Base-by-base conservation (phyloP, 208 protist genomes). In the Leishmania guyanensis region DNA sequence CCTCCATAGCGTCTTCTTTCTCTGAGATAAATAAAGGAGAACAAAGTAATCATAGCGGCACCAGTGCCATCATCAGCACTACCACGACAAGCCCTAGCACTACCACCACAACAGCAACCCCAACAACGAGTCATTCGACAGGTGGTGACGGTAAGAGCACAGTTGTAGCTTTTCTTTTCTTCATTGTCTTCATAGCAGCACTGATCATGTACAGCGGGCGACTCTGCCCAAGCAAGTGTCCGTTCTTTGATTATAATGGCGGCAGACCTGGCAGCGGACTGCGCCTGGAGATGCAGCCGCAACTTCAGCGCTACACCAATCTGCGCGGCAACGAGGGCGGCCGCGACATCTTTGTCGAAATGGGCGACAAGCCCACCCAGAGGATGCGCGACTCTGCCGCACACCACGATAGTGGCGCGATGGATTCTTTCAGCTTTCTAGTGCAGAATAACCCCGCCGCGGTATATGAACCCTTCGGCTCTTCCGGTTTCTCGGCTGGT, bases 191-290 rank as follows among this genome's bases (percentile, higher is more conserved):
- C 14, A 58, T 84, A 29, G 20, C 53, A 2, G 51, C 46, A 10
- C 14, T 74, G n/a, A n/a, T 80, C 50, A 12, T 80, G 10, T 73
- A 77, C 60, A 39, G 81, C n/a, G 56, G 48, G 48, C 60, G 81
- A n/a, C 68, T 58, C 2, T 71, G 51, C 20, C 76, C 56, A 5
- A 33, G 56, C 0, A 17, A 2, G 17, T 80, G 76, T 36, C 81
- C 76, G 14, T 71, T 78, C 50, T 77, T 71, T n/a, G 62, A 50
- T 51, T 5, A 60, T 76, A 62, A 39, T 29, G 46, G 46, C 9
- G 64, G 50, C 39, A 53, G 29, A 22, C 17, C 29, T 43, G 6
- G 60, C 53, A 6, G 70, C 20, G n/a, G 48, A 6, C 12, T 43
- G 68, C 36, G 60, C 65, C 22, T 39, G 43, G 48, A 6, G 22